Evolutionary conservation across 345 rosid genomes (phyloP), one percentile per base, ranked within the genome.

Genomic region (Gossypium turneri): DNA sequence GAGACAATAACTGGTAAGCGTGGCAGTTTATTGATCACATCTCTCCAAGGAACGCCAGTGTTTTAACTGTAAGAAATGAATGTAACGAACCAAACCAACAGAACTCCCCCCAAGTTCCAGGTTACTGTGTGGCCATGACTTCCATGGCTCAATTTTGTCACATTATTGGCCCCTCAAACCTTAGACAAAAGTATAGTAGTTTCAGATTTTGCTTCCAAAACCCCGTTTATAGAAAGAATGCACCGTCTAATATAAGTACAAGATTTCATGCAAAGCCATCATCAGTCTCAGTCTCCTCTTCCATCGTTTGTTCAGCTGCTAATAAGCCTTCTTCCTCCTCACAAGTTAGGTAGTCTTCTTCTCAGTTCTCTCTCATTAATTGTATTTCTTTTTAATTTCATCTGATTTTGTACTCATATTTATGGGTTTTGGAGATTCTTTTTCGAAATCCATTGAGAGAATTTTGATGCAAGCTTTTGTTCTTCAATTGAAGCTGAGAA

Each of bases 261-360:
- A 24, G 17, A 22, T 75, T 67, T 12, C 62, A 38, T 53, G 44
- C 73, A 66, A 75, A 66, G 65, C 72, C 27, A 44, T 56, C 71
- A 5, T 65, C 71, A 20, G 20, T 55, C 13, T 41, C 65, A 20
- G 20, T 55, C 13, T 41, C 65, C 4, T 24, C 72, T 17, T 25
- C 64, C 43, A 58, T 4, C 62, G 61, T 22, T 53, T 75, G 72
- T 55, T 75, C 65, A 22, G 77, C 72, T 75, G 51, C 71, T 41
- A 75, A 75, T 64, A 75, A 75, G 78, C 72, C 78, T 41, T 66
- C 78, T 24, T 75, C 72, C 48, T 22, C 77, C 53, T 75, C 77
- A 6, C 72, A 75, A 52, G 51, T n/a, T 9, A 75, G 78, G 78
- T 75, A 55, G 5, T 64, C 59, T 20, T 19, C 58, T 53, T 53